Base-by-base conservation (phyloP, 768 basidiomycete species). In the Pholiota conissans region DNA sequence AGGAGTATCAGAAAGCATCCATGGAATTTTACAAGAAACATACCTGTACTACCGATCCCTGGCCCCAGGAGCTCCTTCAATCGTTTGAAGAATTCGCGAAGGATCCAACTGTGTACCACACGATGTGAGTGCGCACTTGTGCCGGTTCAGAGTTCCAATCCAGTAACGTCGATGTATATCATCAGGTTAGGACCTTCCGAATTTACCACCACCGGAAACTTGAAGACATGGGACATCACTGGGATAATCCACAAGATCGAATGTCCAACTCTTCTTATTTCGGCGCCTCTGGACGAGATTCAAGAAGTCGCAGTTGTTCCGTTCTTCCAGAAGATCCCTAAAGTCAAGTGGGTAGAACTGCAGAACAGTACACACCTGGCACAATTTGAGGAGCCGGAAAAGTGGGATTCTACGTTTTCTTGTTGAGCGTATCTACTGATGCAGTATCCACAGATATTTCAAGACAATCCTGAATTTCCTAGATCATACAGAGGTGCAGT, bases 141-240 rank as follows among this genome's bases (percentile, higher is more conserved):
- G 20, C 6, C 3, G 8, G 1, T 37, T 6, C 6, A 32, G 7
- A 6, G 6, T 32, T 13, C 30, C 6, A 32, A 18, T 22, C 20
- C 28, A 40, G 14, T 29, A 26, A 9, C 4, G 9, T 1, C 34
- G 49, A 39, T n/a, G 29, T 20, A 24, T 22, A 24, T n/a, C n/a
- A n/a, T 42, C 51, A 78, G 78, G 71, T 63, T 69, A 5, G 74
- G 77, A 14, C 69, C 71, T 2, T 72, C 70, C 30, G 67, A 70
- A 26, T 78, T 77, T 54, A 51, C 66, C 29, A 63, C 75, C 3
- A 51, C 49, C 3, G 69, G 68, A 20, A 62, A 54, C 6, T 32
- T 69, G 14, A 63, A 63, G 29, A 42, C 54, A 10, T 68, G 66
- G 66, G 54, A 57, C 11, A 60, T 71, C 20, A 59, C 66, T 20